Conservation (phyloP, 2,329 filamentous ascomycete species). For the Hypocreales sp. region DNA sequence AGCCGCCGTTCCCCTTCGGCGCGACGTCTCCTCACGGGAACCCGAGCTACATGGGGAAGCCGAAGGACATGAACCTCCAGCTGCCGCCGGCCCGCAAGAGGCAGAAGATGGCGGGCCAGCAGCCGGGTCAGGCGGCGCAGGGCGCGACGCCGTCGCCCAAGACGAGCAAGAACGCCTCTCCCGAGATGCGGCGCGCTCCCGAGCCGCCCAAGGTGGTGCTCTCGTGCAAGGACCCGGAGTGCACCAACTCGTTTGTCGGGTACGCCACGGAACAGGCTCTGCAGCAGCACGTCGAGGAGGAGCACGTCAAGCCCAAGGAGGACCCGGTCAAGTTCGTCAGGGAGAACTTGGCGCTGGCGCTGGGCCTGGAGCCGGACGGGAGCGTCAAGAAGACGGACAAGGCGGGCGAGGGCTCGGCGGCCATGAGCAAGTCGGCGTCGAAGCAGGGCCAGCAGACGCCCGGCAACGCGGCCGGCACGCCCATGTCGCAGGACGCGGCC, state of each 20-base stretch:
- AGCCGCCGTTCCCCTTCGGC: conserved; percentile 41
- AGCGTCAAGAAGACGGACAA: conserved; percentile 20
- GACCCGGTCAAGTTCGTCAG: conserved; percentile 37
- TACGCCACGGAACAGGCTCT: conserved; percentile 40
- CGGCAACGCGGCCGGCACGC: conserved; percentile 24
- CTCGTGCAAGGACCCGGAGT: conserved; percentile 37
- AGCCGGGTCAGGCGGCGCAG: conserved; percentile 22
- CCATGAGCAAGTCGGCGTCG: conserved; percentile 26
- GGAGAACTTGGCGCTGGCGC: conserved; percentile 29
- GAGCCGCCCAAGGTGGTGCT: conserved; percentile 26
- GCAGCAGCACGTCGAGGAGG: conserved; percentile 38
- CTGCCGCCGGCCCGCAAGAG: conserved; percentile 44
- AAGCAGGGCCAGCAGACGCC: conserved; percentile 34
- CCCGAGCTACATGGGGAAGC: conserved; percentile 36
- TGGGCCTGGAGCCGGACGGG: conserved; percentile 38
- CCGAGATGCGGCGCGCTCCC: conserved; percentile 21
- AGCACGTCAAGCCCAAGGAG: conserved; percentile 39
- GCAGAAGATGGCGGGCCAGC: conserved; percentile 27
- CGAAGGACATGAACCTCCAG: conserved; percentile 37
- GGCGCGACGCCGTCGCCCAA: conserved; percentile 30
- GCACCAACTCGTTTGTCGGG: conserved; percentile 31
- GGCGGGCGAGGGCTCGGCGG: conserved; percentile 11
- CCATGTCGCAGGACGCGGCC: conserved; percentile 33
- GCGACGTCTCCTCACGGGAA: conserved; percentile 43
- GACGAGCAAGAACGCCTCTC: conserved; percentile 29